Conservation (phyloP, 2,329 filamentous ascomycete genomes). For the Fusarium papillatum region DNA sequence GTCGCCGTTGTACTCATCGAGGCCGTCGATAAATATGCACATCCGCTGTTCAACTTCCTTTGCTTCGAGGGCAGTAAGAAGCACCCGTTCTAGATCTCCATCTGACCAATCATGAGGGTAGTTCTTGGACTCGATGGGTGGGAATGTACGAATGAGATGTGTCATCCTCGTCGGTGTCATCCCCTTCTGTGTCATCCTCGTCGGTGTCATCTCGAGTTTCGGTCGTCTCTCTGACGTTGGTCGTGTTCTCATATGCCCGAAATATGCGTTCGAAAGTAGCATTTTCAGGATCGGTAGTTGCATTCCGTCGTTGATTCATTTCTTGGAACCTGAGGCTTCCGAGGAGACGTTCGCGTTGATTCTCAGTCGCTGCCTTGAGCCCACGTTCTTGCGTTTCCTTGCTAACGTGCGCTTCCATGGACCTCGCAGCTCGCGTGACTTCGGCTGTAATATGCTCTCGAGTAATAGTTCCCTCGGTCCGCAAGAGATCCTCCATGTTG, state of each 20-base stretch:
- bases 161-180: too few relatives aligned
- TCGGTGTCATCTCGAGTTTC: background rate
- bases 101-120: background rate
- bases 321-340: background rate
- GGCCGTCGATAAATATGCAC: constrained; percentile 17
- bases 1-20: constrained; percentile 3
- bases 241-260: background rate
- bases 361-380: background rate
- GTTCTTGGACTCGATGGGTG: background rate
- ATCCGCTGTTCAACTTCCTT: background rate
- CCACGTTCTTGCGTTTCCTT: background rate
- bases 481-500: background rate
- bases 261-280: background rate
- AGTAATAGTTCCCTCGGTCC: background rate
- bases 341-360: background rate
- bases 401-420: background rate
- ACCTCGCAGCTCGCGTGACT: background rate
- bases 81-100: background rate
- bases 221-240: background rate
- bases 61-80: background rate
- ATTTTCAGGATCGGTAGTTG: background rate
- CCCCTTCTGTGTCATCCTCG: too few relatives aligned
- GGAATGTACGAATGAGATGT: background rate
- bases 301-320: background rate
- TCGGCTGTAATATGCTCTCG: background rate